phyloP scores from a whole-genome alignment of 805 yeast species.

The Hanseniaspora meyeri region DNA sequence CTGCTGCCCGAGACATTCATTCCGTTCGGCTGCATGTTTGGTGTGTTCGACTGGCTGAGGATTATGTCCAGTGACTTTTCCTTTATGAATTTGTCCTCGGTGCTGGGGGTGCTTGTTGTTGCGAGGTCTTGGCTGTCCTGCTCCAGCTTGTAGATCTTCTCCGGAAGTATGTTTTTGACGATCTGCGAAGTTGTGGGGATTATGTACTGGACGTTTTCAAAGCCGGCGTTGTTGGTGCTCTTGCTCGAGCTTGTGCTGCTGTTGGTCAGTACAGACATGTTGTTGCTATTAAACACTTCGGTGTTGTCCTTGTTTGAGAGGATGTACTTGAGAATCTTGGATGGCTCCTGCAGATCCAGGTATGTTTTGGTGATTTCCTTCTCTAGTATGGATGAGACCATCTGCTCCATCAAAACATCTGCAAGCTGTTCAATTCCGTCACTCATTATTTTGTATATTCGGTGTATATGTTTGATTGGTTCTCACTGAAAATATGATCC shows the following conservation, averaged over 20 bases:
- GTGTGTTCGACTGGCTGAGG: constrained; percentile 7
- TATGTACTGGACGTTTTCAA: constrained; percentile 4
- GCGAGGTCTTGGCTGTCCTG: not conserved
- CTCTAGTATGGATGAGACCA: constrained; percentile 4
- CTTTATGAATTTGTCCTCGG: not conserved
- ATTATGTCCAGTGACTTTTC: constrained; percentile 8
- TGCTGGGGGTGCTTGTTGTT: not conserved
- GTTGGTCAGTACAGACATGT: not conserved
- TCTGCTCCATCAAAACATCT: not conserved
- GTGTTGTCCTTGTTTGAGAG: not conserved
- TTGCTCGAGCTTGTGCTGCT: not conserved
- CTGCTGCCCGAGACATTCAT: not conserved
- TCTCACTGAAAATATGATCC: not conserved
- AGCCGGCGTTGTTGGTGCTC: not conserved
- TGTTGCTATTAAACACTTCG: not conserved
- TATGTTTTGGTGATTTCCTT: constrained; percentile 6
- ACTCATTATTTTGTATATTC: not conserved
- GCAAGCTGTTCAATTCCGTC: not conserved
- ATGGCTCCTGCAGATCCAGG: not conserved
- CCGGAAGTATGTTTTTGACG: constrained; percentile 2
- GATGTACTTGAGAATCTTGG: not conserved
- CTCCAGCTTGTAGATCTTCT: not conserved
- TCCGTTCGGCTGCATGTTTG: not conserved
- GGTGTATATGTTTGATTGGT: not conserved
- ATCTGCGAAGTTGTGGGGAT: constrained; percentile 10